Evolutionary conservation across 768 basidiomycete species (phyloP).

Genomic region (Galerina marginata): DNA sequence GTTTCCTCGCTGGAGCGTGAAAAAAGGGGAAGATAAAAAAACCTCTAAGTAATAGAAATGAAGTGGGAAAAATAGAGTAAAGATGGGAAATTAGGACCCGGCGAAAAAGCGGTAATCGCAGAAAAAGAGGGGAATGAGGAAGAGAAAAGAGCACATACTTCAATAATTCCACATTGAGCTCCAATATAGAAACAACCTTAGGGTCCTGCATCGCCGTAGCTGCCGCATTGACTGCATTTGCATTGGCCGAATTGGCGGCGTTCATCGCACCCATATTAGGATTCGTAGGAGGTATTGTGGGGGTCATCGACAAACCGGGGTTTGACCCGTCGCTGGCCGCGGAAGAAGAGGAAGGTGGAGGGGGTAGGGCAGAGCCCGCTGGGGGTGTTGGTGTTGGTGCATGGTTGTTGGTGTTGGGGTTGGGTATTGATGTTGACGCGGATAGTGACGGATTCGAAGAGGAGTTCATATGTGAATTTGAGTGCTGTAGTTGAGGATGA

Average conservation of each 20-base stretch:
- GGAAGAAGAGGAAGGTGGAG: conserved; percentile 12
- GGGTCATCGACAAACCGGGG: background rate
- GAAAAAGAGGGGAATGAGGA: conserved; percentile 4
- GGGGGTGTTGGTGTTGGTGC: conserved; percentile 1
- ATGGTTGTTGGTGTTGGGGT: conserved; percentile 1
- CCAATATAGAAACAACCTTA: conserved; percentile 66
- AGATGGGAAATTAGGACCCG: too few species aligned
- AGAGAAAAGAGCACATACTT: conserved; percentile 50
- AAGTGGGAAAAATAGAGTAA: background rate
- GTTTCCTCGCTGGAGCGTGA: background rate
- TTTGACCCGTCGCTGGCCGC: background rate
- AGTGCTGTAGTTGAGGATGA: background rate
- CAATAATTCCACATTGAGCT: conserved; percentile 72
- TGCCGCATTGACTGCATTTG: too few species aligned
- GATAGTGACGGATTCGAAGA: background rate
- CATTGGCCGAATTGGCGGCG: conserved; percentile 26
- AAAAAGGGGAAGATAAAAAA: background rate
- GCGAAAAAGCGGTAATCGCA: background rate
- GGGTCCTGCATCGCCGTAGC: conserved; percentile 36
- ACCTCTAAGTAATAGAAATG: background rate
- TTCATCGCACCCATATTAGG: conserved; percentile 16
- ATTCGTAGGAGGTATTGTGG: conserved; percentile 20
- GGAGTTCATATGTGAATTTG: background rate
- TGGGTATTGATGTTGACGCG: background rate
- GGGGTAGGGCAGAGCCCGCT: conserved; percentile 7